Percentiles rank a stretch among this genome's conserved stretches.
phyloP scores from a whole-genome alignment of 164 flowering plant genomes.

The Kalanchoe fedtschenkoi region DNA sequence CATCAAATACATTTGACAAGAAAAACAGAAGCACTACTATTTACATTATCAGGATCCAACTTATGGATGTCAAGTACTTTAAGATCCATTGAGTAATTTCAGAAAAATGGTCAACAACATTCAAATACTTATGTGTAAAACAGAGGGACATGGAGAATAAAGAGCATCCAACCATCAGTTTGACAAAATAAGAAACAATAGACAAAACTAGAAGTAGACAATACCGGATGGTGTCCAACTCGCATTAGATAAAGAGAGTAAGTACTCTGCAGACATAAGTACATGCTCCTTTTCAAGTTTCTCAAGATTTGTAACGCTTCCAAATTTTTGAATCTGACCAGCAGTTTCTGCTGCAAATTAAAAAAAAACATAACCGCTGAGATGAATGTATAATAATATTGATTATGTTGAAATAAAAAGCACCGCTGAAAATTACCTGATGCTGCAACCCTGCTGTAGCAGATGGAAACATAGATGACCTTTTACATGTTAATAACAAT shows the following conservation, averaged over 20 bases:
- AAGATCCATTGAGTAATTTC: not conserved
- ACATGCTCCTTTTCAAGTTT: constrained; percentile 73
- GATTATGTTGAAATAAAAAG: too few relatives aligned
- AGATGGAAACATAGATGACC: too few relatives aligned
- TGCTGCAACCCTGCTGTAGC: too few relatives aligned
- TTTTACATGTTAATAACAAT: too few relatives aligned
- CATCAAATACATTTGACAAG: not conserved
- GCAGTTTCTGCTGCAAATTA: constrained; percentile 27
- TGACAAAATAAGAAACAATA: not conserved
- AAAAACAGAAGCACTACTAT: not conserved
- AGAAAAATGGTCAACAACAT: not conserved
- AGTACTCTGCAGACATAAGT: constrained; percentile 66
- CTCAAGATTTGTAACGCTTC: constrained; percentile 39
- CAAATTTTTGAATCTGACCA: constrained; percentile 23
- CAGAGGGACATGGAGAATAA: not conserved
- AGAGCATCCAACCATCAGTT: not conserved
- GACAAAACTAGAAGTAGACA: not conserved
- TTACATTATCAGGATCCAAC: not conserved
- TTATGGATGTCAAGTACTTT: not conserved
- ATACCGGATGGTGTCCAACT: constrained; percentile 54
- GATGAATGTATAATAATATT: too few relatives aligned
- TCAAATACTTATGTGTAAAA: not conserved
- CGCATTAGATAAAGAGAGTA: constrained; percentile 51
- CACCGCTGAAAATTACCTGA: too few relatives aligned
- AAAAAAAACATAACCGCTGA: constrained; percentile 10